phyloP scores from a whole-genome alignment of 1,284 basidiomycete species.

The Peniophora sp. region DNA sequence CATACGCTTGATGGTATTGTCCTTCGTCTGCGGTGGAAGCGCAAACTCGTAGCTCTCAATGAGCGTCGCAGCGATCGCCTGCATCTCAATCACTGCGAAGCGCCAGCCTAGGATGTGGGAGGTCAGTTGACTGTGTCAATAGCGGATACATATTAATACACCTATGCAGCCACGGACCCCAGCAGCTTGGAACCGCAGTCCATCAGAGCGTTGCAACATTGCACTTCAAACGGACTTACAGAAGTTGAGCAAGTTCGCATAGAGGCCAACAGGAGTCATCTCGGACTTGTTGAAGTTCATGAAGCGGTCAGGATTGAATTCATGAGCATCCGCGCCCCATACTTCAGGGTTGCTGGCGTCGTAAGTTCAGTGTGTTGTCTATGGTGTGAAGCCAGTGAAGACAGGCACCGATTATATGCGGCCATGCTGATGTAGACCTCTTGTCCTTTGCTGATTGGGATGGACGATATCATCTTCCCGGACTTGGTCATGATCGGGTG shows the following conservation, averaged over 20 bases:
- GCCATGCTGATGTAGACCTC: slow-evolving; percentile 21
- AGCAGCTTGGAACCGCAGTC: slow-evolving; percentile 11
- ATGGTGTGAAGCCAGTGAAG: slow-evolving; percentile 3
- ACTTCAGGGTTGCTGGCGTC: slow-evolving; percentile 21
- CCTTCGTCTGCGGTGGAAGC: slow-evolving; percentile 4
- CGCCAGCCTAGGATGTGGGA: slow-evolving; percentile 9
- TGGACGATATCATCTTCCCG: slow-evolving; percentile 20
- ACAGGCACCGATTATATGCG: slow-evolving; percentile 23
- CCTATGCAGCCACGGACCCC: slow-evolving; percentile 21
- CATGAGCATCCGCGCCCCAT: slow-evolving; percentile 42
- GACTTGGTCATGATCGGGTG: slow-evolving; percentile 24
- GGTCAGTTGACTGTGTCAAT: no score
- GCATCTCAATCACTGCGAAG: slow-evolving; percentile 21
- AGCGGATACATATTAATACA: no score
- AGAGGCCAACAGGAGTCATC: slow-evolving; percentile 34
- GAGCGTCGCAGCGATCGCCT: slow-evolving; percentile 14
- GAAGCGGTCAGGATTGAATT: slow-evolving; percentile 46
- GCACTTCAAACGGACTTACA: slow-evolving; percentile 1
- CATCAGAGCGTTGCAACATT: not conserved
- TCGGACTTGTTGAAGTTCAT: slow-evolving; percentile 25
- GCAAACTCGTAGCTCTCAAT: slow-evolving; percentile 18
- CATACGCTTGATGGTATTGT: slow-evolving; percentile 4
- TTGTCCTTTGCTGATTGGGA: slow-evolving; percentile 31
- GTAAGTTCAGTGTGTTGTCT: slow-evolving; percentile 17
- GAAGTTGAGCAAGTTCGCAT: slow-evolving; percentile 39